These are phyloP conservation scores for Nicotiana tomentosiformis DNA, from an alignment of 257 asterid species.

Conservation along the genomic window DNA sequence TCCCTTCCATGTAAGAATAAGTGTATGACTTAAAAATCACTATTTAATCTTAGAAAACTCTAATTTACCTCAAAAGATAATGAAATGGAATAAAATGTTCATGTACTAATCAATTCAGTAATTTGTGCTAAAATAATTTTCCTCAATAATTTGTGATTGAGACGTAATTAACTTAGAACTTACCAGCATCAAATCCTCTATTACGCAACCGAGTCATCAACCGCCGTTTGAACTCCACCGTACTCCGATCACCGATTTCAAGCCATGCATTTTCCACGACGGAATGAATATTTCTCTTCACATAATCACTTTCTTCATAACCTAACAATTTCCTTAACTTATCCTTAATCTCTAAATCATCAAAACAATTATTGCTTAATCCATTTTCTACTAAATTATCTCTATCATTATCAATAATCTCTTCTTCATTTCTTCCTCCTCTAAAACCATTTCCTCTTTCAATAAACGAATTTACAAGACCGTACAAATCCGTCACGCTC, in stretches of 20 bases:
- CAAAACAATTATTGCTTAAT: neutral
- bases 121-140: neutral
- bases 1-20: too few species aligned
- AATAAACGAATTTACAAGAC: conserved; percentile 58
- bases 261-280: conserved; percentile 21
- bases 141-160: neutral
- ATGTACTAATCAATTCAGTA: neutral
- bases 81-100: too few species aligned
- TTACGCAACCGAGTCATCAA: conserved; percentile 27
- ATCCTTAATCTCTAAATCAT: conserved; percentile 6
- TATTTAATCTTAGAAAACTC: too few species aligned
- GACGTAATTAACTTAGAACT: neutral
- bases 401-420: conserved; percentile 1
- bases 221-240: conserved; percentile 24
- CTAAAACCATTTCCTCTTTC: conserved; percentile 20
- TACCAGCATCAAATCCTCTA: conserved; percentile 33
- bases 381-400: neutral
- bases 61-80: too few species aligned
- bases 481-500: conserved; percentile 40
- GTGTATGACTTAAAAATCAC: too few species aligned
- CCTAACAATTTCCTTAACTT: conserved; percentile 11
- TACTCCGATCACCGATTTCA: conserved; percentile 2
- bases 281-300: conserved; percentile 10
- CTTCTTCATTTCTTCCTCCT: neutral
- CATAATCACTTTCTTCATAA: conserved; percentile 1